A percentile compares a stretch with the other conserved stretches of the same genome.
phyloP scores from a whole-genome alignment of 768 basidiomycete species.

The Lactarius deliciosus region DNA sequence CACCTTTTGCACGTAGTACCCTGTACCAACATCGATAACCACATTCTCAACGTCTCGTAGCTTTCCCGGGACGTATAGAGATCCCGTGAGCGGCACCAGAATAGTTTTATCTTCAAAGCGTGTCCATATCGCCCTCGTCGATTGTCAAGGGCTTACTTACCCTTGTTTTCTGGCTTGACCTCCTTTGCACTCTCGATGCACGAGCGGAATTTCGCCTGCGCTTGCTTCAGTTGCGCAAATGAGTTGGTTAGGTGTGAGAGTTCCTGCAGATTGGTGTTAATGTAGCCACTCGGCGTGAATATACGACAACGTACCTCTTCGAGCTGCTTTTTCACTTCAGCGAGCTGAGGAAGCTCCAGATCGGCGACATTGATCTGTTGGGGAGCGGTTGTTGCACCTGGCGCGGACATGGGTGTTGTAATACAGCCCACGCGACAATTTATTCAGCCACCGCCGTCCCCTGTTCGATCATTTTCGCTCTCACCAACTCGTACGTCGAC shows the following conservation, averaged over 20 bases:
- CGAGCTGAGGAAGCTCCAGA: slow-evolving; percentile 81
- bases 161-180: slow-evolving; percentile 67
- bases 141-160: slow-evolving; percentile 34
- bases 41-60: slow-evolving; percentile 81
- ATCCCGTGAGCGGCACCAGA: slow-evolving; percentile 90
- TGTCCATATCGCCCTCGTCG: neutral
- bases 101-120: slow-evolving; percentile 70
- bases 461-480: neutral
- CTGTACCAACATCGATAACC: slow-evolving; percentile 93
- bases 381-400: slow-evolving; percentile 32
- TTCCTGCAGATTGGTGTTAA: slow-evolving; percentile 54
- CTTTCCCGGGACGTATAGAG: slow-evolving; percentile 93
- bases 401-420: no score
- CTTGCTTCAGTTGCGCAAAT: slow-evolving; percentile 89
- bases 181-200: slow-evolving; percentile 81
- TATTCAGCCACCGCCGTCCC: neutral
- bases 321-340: slow-evolving; percentile 86
- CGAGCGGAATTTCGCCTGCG: slow-evolving; percentile 87
- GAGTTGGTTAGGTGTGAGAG: slow-evolving; percentile 88
- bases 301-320: slow-evolving; percentile 59
- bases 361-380: slow-evolving; percentile 81
- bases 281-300: neutral
- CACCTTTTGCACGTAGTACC: slow-evolving; percentile 96
- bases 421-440: neutral
- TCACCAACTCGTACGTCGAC: neutral